A percentile compares a stretch with the other conserved stretches of the same genome.
Evolutionary conservation across 148 eudicot genomes (phyloP).

Genomic region (Rhododendron vialii): DNA sequence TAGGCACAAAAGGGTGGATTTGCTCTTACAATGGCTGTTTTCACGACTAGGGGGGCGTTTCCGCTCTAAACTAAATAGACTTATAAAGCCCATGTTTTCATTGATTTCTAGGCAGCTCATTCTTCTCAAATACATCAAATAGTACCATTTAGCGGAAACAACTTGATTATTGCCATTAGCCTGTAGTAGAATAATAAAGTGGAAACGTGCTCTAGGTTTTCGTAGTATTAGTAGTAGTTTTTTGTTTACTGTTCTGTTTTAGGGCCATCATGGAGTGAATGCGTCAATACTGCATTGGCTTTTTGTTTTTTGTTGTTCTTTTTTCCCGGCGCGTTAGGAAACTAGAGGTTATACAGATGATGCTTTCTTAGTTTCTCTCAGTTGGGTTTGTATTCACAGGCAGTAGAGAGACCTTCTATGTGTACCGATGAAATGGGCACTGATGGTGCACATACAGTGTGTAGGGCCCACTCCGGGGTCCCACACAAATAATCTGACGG

Average conservation of each 20-base stretch:
- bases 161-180: no score
- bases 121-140: neutral
- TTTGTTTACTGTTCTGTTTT: neutral
- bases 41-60: neutral
- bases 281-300: neutral
- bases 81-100: neutral
- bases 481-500: no score
- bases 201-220: neutral
- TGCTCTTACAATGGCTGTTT: neutral
- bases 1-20: neutral
- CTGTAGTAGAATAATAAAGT: no score
- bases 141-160: no score
- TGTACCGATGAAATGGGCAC: no score
- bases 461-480: no score
- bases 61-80: neutral
- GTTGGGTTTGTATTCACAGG: neutral
- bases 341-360: neutral
- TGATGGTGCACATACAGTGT: no score
- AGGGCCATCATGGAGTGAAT: neutral
- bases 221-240: neutral
- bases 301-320: neutral
- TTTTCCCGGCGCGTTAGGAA: neutral
- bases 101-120: neutral
- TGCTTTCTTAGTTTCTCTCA: neutral
- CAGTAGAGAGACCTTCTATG: no score